Conservation (phyloP, 352 stramenopile species). For the Sclerospora graminicola region DNA sequence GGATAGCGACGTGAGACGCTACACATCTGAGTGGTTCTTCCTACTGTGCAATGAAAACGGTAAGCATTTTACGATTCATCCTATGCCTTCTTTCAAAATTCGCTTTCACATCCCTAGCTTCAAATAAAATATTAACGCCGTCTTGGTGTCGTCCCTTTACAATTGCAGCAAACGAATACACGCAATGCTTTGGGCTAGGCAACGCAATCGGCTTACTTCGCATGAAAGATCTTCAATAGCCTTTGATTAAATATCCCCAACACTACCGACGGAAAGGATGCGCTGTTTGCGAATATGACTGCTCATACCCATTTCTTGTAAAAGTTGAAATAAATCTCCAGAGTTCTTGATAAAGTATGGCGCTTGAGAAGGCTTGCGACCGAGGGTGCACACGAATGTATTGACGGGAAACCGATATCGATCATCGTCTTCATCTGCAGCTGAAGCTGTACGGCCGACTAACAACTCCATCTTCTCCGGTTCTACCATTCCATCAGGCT, state of each 20-base stretch:
- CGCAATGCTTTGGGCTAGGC: slow-evolving; percentile 48
- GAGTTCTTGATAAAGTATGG: slow-evolving; percentile 86
- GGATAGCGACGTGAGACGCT: no score
- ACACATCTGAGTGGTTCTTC: slow-evolving; percentile 63
- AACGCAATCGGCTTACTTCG: slow-evolving; percentile 69
- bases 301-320: slow-evolving; percentile 80
- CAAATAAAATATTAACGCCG: slow-evolving; percentile 24
- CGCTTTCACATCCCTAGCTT: slow-evolving; percentile 3
- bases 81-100: slow-evolving; percentile 20
- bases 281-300: slow-evolving; percentile 69
- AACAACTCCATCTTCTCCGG: slow-evolving; percentile 6
- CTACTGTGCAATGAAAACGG: slow-evolving; percentile 64
- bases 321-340: slow-evolving; percentile 68
- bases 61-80: slow-evolving; percentile 21
- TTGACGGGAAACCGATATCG: slow-evolving; percentile 72
- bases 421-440: slow-evolving; percentile 33
- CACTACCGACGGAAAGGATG: slow-evolving; percentile 42
- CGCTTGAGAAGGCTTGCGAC: slow-evolving; percentile 71
- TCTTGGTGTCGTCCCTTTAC: slow-evolving; percentile 1
- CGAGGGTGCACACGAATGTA: slow-evolving; percentile 78
- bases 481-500: slow-evolving; percentile 1
- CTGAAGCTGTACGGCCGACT: slow-evolving; percentile 18
- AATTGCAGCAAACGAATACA: slow-evolving; percentile 59
- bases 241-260: slow-evolving; percentile 9
- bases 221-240: slow-evolving; percentile 28